phyloP scores from a whole-genome alignment of 148 eudicot species.

The Cornus florida region DNA sequence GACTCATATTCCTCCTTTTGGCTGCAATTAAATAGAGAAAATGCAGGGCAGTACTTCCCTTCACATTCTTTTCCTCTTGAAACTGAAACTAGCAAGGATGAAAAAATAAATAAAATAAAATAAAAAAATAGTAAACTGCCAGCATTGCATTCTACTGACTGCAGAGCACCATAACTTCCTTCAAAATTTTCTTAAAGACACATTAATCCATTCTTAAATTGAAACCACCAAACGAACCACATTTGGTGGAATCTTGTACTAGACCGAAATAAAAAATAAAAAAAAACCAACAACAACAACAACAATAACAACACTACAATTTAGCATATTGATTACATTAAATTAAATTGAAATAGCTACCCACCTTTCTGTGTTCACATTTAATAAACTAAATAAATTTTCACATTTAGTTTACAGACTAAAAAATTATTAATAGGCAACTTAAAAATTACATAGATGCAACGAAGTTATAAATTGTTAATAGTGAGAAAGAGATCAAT shows the following conservation, averaged over 20 bases:
- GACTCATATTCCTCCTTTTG: too few species aligned
- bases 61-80: background rate
- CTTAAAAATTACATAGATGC: background rate
- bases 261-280: too few species aligned
- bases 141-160: background rate
- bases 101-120: too few species aligned
- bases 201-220: background rate
- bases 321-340: background rate
- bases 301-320: background rate
- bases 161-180: background rate
- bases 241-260: background rate
- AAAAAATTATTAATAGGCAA: background rate
- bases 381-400: background rate
- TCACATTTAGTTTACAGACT: background rate
- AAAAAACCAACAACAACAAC: background rate
- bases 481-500: too few species aligned
- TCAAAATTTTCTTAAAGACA: background rate
- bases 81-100: too few species aligned
- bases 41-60: too few species aligned
- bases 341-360: background rate
- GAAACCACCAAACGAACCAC: background rate
- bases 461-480: background rate
- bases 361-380: background rate
- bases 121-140: background rate
- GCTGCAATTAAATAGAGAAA: too few species aligned